A percentile compares a stretch with the other conserved stretches of the same genome.
These are phyloP conservation scores for Alternaria burnsii DNA, from an alignment of 2,329 filamentous ascomycete species.

Conservation along the genomic window DNA sequence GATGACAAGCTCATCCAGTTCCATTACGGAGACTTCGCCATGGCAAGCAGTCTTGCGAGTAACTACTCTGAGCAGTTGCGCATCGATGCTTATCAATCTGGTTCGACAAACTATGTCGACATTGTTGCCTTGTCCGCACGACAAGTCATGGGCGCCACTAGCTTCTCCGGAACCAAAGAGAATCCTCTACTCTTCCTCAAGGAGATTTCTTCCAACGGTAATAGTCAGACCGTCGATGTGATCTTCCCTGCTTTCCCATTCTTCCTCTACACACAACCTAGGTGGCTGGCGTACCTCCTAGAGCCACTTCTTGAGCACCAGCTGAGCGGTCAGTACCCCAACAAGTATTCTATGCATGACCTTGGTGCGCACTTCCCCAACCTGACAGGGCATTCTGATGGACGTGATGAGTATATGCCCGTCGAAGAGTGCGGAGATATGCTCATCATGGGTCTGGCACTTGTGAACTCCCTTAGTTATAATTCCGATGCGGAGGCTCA, in stretches of 20 bases:
- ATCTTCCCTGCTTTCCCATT: constrained; percentile 89
- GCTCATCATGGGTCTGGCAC: constrained; percentile 80
- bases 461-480: constrained; percentile 78
- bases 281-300: constrained; percentile 80
- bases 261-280: constrained; percentile 84
- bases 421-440: constrained; percentile 84
- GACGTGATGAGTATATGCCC: constrained; percentile 77
- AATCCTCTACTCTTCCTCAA: constrained; percentile 81
- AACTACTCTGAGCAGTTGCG: constrained; percentile 78
- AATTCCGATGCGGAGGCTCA: constrained; percentile 63
- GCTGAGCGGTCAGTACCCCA: constrained; percentile 83
- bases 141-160: constrained; percentile 81
- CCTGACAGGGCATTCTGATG: constrained; percentile 75
- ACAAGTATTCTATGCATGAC: constrained; percentile 82
- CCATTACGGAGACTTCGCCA: constrained; percentile 77
- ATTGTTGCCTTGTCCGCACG: constrained; percentile 80
- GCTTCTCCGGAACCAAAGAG: constrained; percentile 75
- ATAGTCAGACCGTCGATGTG: constrained; percentile 85
- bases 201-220: constrained; percentile 85
- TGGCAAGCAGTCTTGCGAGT: constrained; percentile 69
- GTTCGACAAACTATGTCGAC: constrained; percentile 77
- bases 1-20: constrained; percentile 72
- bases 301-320: constrained; percentile 85
- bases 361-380: constrained; percentile 77
- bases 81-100: constrained; percentile 75